Evolutionary conservation across 768 basidiomycete genomes (phyloP), one percentile per base, ranked within the genome.

Genomic region (Megacollybia marginata): DNA sequence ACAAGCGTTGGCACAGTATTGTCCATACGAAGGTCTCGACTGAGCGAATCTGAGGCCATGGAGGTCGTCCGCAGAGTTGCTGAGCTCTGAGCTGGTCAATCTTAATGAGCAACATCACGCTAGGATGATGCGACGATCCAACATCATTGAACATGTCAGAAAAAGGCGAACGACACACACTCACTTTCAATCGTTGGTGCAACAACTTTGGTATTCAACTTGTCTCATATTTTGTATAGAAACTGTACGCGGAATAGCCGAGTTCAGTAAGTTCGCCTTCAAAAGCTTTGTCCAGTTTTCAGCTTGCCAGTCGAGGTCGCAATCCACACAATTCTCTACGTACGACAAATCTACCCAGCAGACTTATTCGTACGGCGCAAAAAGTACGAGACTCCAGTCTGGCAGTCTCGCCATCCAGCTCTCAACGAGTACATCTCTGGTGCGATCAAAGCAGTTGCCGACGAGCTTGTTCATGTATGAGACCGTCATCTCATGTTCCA

Each of bases 331-430:
- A 91, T 98, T 53, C 77, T 98, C 5, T 96, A 90, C 59, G 81
- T 92, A 28, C 84, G 95, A 16, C 85, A 88, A 56, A 75, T 98
- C 46, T 98, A 97, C 59, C 95, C 94, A 0, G 72, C 85, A 40
- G 88, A 89, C 49, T 73, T 96, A 16, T 98, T 98, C 62, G 75
- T 87, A 35, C 78, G 92, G 38, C 76, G 89, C 50, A 88, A 87
- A 69, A 93, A 92, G 63, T 96, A 93, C 64, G 83, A 91, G 52
- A 86, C 86, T 0, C 88, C 91, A 0, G 91, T 95, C 9, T 97
- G 83, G 61, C 92, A 96, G 67, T 92, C 90, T 4, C 82, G 93
- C n/a, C 90, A 94, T 62, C 92, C 93, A 2, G 79, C 79, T 38
- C 71, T 98, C 47, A 87, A 89, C 54, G 82, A 86, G 42, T 98